Percentiles rank a stretch among this genome's conserved stretches.
Evolutionary conservation across 176 grass and related monocot species (phyloP).

Genomic region (Oryza nivara): DNA sequence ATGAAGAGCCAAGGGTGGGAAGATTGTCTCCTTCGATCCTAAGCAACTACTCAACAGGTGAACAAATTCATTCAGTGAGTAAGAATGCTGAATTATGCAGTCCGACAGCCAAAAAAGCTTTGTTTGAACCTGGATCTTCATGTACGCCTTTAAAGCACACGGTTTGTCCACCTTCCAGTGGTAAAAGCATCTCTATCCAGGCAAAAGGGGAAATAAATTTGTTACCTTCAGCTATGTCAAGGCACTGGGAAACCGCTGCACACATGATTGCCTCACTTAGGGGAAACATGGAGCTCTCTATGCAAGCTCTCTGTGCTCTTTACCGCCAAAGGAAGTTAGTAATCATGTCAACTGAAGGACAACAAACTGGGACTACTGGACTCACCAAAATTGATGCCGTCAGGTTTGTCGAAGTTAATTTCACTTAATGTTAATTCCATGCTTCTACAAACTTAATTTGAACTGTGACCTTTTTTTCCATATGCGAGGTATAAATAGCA

Average conservation of each 20-base stretch:
- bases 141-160: not conserved
- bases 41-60: too few relatives aligned
- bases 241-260: not conserved
- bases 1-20: not conserved
- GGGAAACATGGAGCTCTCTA: not conserved
- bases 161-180: not conserved
- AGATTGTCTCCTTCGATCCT: not conserved
- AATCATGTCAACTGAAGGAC: not conserved
- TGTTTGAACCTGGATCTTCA: not conserved
- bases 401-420: conserved; percentile 36
- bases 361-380: not conserved
- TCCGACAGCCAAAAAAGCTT: not conserved
- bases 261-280: not conserved
- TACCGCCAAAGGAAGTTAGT: conserved; percentile 25
- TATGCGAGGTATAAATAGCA: not conserved
- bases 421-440: not conserved
- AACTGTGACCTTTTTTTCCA: not conserved
- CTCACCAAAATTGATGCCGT: not conserved
- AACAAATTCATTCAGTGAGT: too few relatives aligned
- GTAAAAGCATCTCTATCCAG: not conserved
- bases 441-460: not conserved
- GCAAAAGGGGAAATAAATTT: conserved; percentile 7
- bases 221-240: conserved; percentile 15
- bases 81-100: too few relatives aligned
- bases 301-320: conserved; percentile 48